Base-by-base conservation (phyloP, 208 protist species). In the Trypanosoma scelopori region DNA sequence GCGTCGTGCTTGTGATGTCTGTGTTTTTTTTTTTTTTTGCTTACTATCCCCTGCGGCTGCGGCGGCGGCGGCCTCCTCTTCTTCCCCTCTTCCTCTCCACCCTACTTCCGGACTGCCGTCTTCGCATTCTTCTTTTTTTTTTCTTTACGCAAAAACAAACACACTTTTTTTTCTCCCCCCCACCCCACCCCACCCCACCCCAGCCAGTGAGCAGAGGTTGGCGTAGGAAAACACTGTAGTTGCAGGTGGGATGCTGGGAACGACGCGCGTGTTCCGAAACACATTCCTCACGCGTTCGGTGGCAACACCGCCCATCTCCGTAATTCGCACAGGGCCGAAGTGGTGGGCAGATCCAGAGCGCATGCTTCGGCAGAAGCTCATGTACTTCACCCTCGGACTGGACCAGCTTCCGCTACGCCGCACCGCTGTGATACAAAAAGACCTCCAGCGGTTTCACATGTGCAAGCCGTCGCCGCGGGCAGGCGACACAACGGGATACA, bases 321-420 rank as follows among this genome's bases (percentile, higher is more conserved):
- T 87, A 28, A 93, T 95, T 56, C 82, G 87, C 55, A 91, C 81
- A 5, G 90, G 90, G 3, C 87, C 90, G 23, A 78, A 76, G 56
- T 95, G 81, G 78, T 95, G 87, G 85, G 79, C 90, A 39, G 87
- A 95, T 39, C 90, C 90, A 41, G 87, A 95, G 71, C 79, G 90
- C 15, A 76, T 95, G 73, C 81, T 95, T 42, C 82, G 88, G 68
- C 81, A 95, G 71, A 95, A 95, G 69, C 39, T 93, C 28, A 74
- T 95, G 69, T 95, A 95, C 74, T 95, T 92, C 65, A 92, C 87
- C 52, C 78, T 95, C 65, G 90, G 90, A 58, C 80, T 92, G 55
- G 87, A 95, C 65, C 87, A 92, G 69, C 83, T 95, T 11, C 87
- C 90, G 45, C 76, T 95, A 57, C 87, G 90, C 47, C 87, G 90